Evolutionary conservation across 1,284 basidiomycete genomes (phyloP), one percentile per base, ranked within the genome.

Genomic region (Cutaneotrichosporon sp.): DNA sequence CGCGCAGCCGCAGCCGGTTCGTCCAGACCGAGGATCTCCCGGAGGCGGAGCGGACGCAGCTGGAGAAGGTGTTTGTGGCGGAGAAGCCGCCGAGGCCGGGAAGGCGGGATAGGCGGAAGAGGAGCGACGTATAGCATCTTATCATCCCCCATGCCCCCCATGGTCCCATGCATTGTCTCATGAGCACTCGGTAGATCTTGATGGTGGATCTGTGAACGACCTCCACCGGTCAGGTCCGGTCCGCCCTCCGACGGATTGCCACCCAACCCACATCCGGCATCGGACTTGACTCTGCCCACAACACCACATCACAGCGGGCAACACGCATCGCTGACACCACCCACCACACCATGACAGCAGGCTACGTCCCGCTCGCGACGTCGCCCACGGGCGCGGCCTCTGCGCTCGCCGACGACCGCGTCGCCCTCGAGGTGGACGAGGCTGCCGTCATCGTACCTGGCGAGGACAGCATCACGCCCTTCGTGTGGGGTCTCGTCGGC

Each of bases 401-500:
- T n/a, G 42, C 54, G 42, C 54, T 43, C 22, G 14, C 42, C 42
- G 51, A 29, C n/a, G 38, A 43, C 42, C 51, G 22, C 22, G 20
- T 8, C 34, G 22, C 51, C 22, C n/a, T 14, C 20, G 66, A 64
- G 38, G 60, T 67, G 25, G 70, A 70, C 55, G 70, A 72, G 50
- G 60, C 59, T 6, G 59, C 54, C 18, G 63, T 71, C n/a, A 55
- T 60, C 20, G 68, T 72, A 2, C 63, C 67, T n/a, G 69, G 69
- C 6, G 69, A 71, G 51, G 69, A 70, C 34, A 55, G 70, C 2
- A 58, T 74, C 10, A 75, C 70, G 9, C 29, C 33, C 14, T 78
- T 75, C 46, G 72, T 78, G 7, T 68, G 66, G 67, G 60, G 57
- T 9, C 64, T 78, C 20, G 72, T 76, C 20, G 62, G 65, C 14